These are phyloP conservation scores for Wickerhamiella allomyrinae DNA, from an alignment of 805 yeast species.

Conservation along the genomic window DNA sequence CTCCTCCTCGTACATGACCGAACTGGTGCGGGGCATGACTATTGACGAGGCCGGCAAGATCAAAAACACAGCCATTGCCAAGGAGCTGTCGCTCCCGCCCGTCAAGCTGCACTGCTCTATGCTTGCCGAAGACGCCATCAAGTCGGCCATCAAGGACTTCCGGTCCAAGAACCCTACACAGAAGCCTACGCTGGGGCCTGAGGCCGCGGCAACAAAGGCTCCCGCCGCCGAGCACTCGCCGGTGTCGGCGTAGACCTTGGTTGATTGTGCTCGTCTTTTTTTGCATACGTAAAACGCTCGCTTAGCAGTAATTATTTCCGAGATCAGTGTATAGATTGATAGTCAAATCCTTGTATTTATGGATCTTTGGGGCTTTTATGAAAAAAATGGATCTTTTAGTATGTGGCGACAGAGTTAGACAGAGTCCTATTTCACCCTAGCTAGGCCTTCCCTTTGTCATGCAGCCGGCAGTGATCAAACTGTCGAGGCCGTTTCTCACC, in stretches of 20 bases:
- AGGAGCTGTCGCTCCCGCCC: slow-evolving; percentile 88
- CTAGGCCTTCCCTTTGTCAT: neutral
- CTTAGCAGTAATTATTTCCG: neutral
- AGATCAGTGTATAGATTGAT: too few relatives aligned
- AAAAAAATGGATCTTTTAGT: too few relatives aligned
- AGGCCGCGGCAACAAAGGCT: slow-evolving; percentile 26
- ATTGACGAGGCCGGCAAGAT: slow-evolving; percentile 85
- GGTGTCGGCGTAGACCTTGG: neutral
- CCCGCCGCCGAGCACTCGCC: slow-evolving; percentile 4
- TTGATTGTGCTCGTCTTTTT: neutral
- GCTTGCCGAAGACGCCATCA: slow-evolving; percentile 98
- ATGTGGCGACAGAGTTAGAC: too few relatives aligned
- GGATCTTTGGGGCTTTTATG: too few relatives aligned
- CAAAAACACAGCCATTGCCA: slow-evolving; percentile 88
- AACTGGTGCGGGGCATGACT: slow-evolving; percentile 85
- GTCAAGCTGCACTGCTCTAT: slow-evolving; percentile 95
- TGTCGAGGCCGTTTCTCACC: slow-evolving; percentile 48
- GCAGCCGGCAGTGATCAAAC: slow-evolving; percentile 8
- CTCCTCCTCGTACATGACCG: slow-evolving; percentile 87
- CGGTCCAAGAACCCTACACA: slow-evolving; percentile 65
- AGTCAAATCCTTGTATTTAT: too few relatives aligned
- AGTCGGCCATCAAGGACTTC: slow-evolving; percentile 93
- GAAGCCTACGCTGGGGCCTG: slow-evolving; percentile 55
- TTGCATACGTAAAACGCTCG: neutral
- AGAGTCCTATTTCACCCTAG: too few relatives aligned